phyloP scores from a whole-genome alignment of 192 early-diverging fungal genomes.

The Kappamyces sp. region DNA sequence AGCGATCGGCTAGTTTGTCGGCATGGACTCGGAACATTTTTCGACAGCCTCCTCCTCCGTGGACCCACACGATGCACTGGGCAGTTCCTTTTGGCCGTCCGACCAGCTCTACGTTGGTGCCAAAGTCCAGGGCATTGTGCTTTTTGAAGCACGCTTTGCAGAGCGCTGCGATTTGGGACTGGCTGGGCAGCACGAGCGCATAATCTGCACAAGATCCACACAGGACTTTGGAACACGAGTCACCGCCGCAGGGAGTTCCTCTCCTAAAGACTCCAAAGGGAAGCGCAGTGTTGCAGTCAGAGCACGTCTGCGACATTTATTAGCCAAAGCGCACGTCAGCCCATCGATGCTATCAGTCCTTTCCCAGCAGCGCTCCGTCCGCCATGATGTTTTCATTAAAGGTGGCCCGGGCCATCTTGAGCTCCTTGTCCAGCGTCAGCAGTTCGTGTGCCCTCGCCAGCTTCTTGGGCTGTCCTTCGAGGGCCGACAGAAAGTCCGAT shows the following conservation, averaged over 20 bases:
- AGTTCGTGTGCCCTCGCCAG: constrained; percentile 77
- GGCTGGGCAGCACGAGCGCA: constrained; percentile 4
- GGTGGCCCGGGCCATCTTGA: constrained; percentile 53
- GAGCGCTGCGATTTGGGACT: constrained; percentile 12
- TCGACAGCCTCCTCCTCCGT: constrained; percentile 23
- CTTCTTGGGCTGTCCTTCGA: constrained; percentile 75
- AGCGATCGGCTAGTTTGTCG: background rate
- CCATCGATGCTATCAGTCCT: too few relatives aligned
- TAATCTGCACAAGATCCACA: background rate
- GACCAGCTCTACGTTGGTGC: background rate
- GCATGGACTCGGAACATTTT: constrained; percentile 24
- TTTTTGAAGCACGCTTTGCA: constrained; percentile 24
- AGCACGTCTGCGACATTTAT: too few relatives aligned
- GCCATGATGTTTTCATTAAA: constrained; percentile 1
- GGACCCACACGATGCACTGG: constrained; percentile 18
- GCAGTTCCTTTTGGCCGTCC: background rate
- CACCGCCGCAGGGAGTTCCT: too few relatives aligned
- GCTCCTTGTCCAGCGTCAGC: constrained; percentile 69
- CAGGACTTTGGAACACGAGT: background rate
- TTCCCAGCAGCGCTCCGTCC: too few relatives aligned
- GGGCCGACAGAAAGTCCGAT: constrained; percentile 67
- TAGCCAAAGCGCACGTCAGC: too few relatives aligned
- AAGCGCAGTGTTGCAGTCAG: too few relatives aligned
- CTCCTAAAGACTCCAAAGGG: too few relatives aligned
- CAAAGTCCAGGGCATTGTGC: constrained; percentile 13